A percentile compares a stretch with the other conserved stretches of the same genome.
Evolutionary conservation across 371 early-diverging fungal genomes (phyloP).

Genomic region (Haplosporangium sp.): DNA sequence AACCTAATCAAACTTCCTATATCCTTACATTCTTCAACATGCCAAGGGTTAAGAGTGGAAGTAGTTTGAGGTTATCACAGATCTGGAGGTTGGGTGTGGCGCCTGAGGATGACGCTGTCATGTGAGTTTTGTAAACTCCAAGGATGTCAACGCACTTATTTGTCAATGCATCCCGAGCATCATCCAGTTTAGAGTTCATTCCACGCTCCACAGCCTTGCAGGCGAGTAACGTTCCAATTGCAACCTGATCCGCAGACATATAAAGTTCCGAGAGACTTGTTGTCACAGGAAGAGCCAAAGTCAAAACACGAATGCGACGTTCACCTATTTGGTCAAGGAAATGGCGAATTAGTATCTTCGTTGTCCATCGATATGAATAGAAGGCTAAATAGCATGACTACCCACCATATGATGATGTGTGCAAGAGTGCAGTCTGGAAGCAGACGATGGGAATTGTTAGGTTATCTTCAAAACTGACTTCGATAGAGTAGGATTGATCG

Average conservation of each 20-base stretch:
- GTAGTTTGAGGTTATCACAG: slow-evolving; percentile 85
- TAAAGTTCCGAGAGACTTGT: slow-evolving; percentile 85
- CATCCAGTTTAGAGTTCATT: slow-evolving; percentile 89
- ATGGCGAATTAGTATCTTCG: background rate
- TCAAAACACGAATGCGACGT: slow-evolving; percentile 96
- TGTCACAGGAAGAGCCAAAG: slow-evolving; percentile 91
- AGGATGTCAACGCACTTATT: slow-evolving; percentile 90
- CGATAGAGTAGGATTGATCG: slow-evolving; percentile 94
- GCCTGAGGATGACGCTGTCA: slow-evolving; percentile 76
- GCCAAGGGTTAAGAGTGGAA: slow-evolving; percentile 88
- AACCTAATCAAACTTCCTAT: background rate
- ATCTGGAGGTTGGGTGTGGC: slow-evolving; percentile 86
- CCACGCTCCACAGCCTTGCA: slow-evolving; percentile 93
- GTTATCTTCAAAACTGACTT: slow-evolving; percentile 89
- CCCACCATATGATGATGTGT: slow-evolving; percentile 80
- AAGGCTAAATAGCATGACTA: background rate
- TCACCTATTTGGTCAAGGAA: slow-evolving; percentile 68
- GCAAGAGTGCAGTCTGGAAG: slow-evolving; percentile 97
- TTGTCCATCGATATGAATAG: too few relatives aligned
- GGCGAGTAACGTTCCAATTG: slow-evolving; percentile 83
- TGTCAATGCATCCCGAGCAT: slow-evolving; percentile 93
- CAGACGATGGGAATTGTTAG: slow-evolving; percentile 84
- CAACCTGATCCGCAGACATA: slow-evolving; percentile 86
- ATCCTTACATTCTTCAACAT: slow-evolving; percentile 78
- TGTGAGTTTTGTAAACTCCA: slow-evolving; percentile 86